Conservation (phyloP, 2,329 filamentous ascomycete species). For the Cordyceps fumosorosea region DNA sequence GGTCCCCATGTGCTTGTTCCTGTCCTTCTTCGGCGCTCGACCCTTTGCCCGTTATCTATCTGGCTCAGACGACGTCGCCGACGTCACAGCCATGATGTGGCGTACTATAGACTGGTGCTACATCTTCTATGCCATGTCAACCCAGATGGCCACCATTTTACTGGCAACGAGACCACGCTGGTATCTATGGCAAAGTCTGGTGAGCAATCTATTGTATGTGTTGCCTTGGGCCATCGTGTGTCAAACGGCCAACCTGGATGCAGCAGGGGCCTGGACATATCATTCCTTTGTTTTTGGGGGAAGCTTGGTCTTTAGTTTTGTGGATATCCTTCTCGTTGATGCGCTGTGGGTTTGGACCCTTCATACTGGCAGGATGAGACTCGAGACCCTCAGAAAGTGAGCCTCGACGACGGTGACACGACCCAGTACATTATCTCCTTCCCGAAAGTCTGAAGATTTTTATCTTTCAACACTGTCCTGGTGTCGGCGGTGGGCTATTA, state of each 20-base stretch:
- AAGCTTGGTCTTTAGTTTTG: constrained; percentile 60
- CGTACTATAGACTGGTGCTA: constrained; percentile 59
- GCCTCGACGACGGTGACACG: neutral
- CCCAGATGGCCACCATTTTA: constrained; percentile 58
- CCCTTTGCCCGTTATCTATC: constrained; percentile 59
- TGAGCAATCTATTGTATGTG: constrained; percentile 61
- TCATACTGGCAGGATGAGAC: constrained; percentile 33
- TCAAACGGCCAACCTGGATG: constrained; percentile 39
- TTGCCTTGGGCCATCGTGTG: constrained; percentile 64
- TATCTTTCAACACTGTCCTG: no score
- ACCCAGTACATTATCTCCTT: no score
- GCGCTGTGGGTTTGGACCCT: constrained; percentile 46
- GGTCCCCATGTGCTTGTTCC: constrained; percentile 54
- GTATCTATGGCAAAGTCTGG: constrained; percentile 62
- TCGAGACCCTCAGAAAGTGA: constrained; percentile 30
- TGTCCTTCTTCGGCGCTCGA: constrained; percentile 52
- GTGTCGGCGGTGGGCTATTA: no score
- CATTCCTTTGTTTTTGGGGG: constrained; percentile 62
- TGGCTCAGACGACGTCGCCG: constrained; percentile 47
- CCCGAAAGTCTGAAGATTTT: no score
- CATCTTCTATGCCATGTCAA: constrained; percentile 60
- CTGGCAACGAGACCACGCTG: constrained; percentile 57
- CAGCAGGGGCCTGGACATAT: constrained; percentile 58
- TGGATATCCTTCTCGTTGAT: constrained; percentile 46
- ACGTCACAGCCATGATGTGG: constrained; percentile 61